These are phyloP conservation scores for Glarea lozoyensis DNA, from an alignment of 495 filamentous ascomycete genomes.

Conservation along the genomic window DNA sequence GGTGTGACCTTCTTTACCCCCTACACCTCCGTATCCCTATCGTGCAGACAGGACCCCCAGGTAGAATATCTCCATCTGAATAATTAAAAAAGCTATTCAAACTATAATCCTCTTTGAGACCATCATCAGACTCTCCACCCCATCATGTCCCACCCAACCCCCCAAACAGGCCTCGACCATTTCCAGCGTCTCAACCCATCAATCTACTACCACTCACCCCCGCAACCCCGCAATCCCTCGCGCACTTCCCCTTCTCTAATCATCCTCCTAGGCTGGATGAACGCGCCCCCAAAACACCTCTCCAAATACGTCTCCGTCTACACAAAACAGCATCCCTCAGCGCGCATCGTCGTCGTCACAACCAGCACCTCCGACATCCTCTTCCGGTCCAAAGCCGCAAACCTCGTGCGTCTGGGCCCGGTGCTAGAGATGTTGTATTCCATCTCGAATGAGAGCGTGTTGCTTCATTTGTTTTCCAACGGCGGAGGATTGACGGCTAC, in stretches of 20 bases:
- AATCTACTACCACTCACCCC: slow-evolving; percentile 8
- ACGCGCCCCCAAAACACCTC: slow-evolving; percentile 29
- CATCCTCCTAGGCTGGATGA: slow-evolving; percentile 36
- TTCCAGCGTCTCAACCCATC: slow-evolving; percentile 14
- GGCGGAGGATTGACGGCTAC: slow-evolving; percentile 29
- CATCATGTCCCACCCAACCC: background rate
- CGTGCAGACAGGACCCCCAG: too few relatives aligned
- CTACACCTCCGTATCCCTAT: too few relatives aligned
- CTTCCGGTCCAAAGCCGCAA: slow-evolving; percentile 1
- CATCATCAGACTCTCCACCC: too few relatives aligned
- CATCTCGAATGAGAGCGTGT: slow-evolving; percentile 19
- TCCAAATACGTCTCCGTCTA: slow-evolving; percentile 35
- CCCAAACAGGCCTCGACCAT: slow-evolving; percentile 6
- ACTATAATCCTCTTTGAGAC: too few relatives aligned
- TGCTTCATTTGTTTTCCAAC: slow-evolving; percentile 36
- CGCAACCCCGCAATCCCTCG: slow-evolving; percentile 14
- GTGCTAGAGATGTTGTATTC: slow-evolving; percentile 10
- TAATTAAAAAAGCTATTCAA: too few relatives aligned
- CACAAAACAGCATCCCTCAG: slow-evolving; percentile 28
- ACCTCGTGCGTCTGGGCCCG: slow-evolving; percentile 9
- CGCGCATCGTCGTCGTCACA: slow-evolving; percentile 26
- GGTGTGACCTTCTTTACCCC: too few relatives aligned
- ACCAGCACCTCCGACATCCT: slow-evolving; percentile 7
- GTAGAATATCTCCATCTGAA: too few relatives aligned
- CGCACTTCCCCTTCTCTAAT: slow-evolving; percentile 25